Base-by-base conservation (phyloP, 2,329 filamentous ascomycete genomes). In the Phialophora tarda region DNA sequence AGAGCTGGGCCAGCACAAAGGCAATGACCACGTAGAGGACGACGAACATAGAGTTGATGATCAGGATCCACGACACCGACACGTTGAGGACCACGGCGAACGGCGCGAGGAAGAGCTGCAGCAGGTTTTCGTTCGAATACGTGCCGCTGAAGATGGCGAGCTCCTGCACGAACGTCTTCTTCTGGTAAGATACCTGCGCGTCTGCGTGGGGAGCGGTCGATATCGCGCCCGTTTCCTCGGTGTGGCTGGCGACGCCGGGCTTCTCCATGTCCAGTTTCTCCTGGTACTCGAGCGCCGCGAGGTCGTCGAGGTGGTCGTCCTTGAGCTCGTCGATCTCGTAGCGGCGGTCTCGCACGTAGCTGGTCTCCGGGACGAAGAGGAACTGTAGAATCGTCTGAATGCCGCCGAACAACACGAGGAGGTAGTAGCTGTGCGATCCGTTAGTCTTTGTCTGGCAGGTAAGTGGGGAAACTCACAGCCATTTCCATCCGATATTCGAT, bases 21-120 rank as follows among this genome's bases (percentile, higher is more conserved):
- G 71, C 71, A 59, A 74, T 71, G 60, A 73, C 73, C 4, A 76
- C 74, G 44, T 74, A 69, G n/a, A 61, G 44, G 14, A 59, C 63
- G 4, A 62, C 51, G 28, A 48, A 60, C 56, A 64, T 63, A 34
- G 51, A 59, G 55, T 60, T 72, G 64, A 74, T 71, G 32, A 74
- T 72, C 48, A 75, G 69, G 71, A 74, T 71, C 28, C 68, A 72
- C 48, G 71, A 71, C 11, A 75, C 68, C 6, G 73, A 70, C 4
- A 72, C 64, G 64, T 73, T 75, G 21, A 75, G 64, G 5, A 75
- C 62, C 71, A 75, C 74, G 53, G 71, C 74, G 24, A 76, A 73
- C 4, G 75, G 74, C 2, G 74, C 69, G 26, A 75, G 34, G 14
- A 75, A 70, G 57, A 75, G 72, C 21, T 68, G 67, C 10, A 75